phyloP scores from a whole-genome alignment of 106 monocot genomes.

The Dioscorea dumetorum region DNA sequence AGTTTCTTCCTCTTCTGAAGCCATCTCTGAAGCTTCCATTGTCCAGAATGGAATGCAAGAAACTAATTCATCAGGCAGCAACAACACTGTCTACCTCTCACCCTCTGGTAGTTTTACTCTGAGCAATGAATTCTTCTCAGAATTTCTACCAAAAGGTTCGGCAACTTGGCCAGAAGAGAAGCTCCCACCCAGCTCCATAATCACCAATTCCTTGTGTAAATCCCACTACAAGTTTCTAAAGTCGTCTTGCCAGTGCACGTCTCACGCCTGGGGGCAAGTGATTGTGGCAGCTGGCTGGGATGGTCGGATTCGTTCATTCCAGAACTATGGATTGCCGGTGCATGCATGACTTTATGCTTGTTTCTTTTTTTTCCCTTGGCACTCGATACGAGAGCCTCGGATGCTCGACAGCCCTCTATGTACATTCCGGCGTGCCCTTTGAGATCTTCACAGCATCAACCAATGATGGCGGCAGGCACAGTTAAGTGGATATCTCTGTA shows the following conservation, averaged over 20 bases:
- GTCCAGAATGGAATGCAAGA: slow-evolving; percentile 1
- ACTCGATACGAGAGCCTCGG: too few species aligned
- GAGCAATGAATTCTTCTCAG: slow-evolving; percentile 36
- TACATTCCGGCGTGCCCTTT: slow-evolving; percentile 14
- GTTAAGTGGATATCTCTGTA: slow-evolving; percentile 5
- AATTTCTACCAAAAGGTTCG: slow-evolving; percentile 32
- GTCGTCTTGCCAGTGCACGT: slow-evolving; percentile 25
- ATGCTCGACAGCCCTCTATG: slow-evolving; percentile 2
- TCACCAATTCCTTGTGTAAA: slow-evolving; percentile 13
- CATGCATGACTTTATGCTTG: slow-evolving; percentile 16
- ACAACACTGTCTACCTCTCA: slow-evolving; percentile 2
- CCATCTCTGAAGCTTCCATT: slow-evolving; percentile 3
- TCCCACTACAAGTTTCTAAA: slow-evolving; percentile 51
- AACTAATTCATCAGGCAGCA: neutral
- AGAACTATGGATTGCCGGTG: slow-evolving; percentile 77
- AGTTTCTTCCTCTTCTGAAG: neutral
- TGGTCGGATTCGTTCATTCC: slow-evolving; percentile 71
- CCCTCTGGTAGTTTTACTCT: slow-evolving; percentile 33
- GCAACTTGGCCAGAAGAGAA: slow-evolving; percentile 98
- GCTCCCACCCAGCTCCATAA: slow-evolving; percentile 31
- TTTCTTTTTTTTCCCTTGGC: neutral
- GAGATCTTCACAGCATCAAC: slow-evolving; percentile 8
- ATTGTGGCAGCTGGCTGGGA: slow-evolving; percentile 83
- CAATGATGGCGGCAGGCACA: slow-evolving; percentile 9
- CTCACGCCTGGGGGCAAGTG: slow-evolving; percentile 86